Evolutionary conservation across 2,329 filamentous ascomycete genomes (phyloP).

Genomic region (Fusarium chaquense): DNA sequence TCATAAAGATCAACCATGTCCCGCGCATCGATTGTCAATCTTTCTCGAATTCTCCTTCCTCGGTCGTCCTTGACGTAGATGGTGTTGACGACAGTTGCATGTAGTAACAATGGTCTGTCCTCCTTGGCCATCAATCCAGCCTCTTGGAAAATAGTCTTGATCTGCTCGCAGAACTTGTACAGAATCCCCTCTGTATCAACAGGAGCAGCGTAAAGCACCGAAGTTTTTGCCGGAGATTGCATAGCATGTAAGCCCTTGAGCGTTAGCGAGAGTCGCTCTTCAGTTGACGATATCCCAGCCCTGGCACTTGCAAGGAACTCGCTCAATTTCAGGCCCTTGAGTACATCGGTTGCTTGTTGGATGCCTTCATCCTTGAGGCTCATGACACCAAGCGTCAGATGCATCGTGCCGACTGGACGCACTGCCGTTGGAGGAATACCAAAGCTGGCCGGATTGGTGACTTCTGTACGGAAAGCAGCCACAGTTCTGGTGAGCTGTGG

Average conservation of each 20-base stretch:
- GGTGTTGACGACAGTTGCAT: constrained; percentile 89
- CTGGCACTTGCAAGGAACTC: constrained; percentile 54
- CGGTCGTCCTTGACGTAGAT: constrained; percentile 71
- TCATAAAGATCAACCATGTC: constrained; percentile 70
- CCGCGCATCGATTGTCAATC: constrained; percentile 65
- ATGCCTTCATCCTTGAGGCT: constrained; percentile 68
- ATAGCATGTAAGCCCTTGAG: constrained; percentile 71
- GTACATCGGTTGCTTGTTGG: constrained; percentile 56
- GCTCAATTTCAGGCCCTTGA: constrained; percentile 55
- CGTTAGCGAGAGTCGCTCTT: constrained; percentile 55
- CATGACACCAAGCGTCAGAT: constrained; percentile 91
- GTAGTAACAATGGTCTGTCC: constrained; percentile 75
- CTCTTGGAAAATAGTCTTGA: constrained; percentile 67
- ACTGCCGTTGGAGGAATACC: constrained; percentile 75
- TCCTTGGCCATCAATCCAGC: constrained; percentile 69
- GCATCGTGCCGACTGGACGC: constrained; percentile 81
- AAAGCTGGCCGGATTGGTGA: constrained; percentile 59
- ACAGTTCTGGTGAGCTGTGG: constrained; percentile 75
- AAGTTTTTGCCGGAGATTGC: constrained; percentile 66
- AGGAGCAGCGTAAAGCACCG: constrained; percentile 75
- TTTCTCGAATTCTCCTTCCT: constrained; percentile 50
- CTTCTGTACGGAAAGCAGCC: constrained; percentile 69
- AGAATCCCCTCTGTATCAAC: constrained; percentile 65
- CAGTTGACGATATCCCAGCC: constrained; percentile 15
- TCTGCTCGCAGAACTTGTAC: constrained; percentile 66